These are phyloP conservation scores for Boletus speciosus DNA, from an alignment of 768 basidiomycete species.

Conservation along the genomic window DNA sequence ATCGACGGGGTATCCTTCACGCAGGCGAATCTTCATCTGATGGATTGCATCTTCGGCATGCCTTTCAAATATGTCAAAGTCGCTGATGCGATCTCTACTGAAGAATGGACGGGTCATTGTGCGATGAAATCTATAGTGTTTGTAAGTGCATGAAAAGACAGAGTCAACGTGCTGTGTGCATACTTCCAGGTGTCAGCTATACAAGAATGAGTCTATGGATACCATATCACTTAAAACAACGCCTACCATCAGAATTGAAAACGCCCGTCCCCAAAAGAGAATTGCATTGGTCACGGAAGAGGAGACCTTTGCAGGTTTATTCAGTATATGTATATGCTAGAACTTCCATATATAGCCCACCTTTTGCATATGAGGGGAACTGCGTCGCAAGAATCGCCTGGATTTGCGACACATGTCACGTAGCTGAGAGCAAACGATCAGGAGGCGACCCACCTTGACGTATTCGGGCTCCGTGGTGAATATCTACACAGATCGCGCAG, in stretches of 20 bases:
- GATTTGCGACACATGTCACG: background rate
- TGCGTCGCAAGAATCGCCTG: slow-evolving; percentile 38
- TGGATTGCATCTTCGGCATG: slow-evolving; percentile 48
- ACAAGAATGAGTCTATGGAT: background rate
- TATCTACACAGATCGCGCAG: slow-evolving; percentile 24
- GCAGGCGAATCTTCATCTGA: slow-evolving; percentile 40
- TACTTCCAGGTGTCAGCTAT: slow-evolving; percentile 59
- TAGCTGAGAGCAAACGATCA: background rate
- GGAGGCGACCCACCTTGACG: slow-evolving; percentile 30
- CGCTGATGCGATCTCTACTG: slow-evolving; percentile 46
- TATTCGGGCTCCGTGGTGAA: slow-evolving; percentile 39
- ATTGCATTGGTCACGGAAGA: slow-evolving; percentile 22
- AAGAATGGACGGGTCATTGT: slow-evolving; percentile 63
- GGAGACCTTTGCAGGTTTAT: slow-evolving; percentile 14
- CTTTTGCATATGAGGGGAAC: slow-evolving; percentile 36
- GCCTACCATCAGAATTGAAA: slow-evolving; percentile 53
- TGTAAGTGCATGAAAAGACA: background rate
- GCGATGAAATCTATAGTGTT: slow-evolving; percentile 47
- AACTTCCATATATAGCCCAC: slow-evolving; percentile 9
- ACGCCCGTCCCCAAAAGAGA: slow-evolving; percentile 41
- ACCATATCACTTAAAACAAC: background rate
- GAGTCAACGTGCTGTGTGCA: background rate
- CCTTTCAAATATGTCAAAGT: slow-evolving; percentile 53
- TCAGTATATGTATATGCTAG: background rate
- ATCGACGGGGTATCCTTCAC: slow-evolving; percentile 50